phyloP scores from a whole-genome alignment of 352 stramenopile species.

The Pilasporangium apinafurcum region DNA sequence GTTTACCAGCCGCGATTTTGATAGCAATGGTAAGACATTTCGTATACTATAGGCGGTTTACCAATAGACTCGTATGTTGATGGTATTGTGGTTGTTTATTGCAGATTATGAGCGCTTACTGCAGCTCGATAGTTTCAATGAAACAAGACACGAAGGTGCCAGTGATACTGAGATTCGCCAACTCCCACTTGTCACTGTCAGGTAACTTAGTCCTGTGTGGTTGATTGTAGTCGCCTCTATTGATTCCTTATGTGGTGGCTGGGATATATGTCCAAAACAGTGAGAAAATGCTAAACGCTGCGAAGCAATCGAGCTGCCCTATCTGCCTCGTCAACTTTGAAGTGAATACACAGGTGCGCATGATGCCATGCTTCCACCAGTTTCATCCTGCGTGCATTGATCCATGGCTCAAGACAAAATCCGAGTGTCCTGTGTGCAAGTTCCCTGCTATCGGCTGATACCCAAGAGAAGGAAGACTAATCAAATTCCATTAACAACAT shows the following conservation, averaged over 20 bases:
- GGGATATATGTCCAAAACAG: slow-evolving; percentile 15
- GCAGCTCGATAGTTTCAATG: slow-evolving; percentile 53
- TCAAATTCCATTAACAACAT: no score
- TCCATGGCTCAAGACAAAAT: slow-evolving; percentile 64
- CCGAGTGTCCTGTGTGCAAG: slow-evolving; percentile 75
- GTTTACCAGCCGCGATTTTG: slow-evolving; percentile 65
- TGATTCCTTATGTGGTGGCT: neutral
- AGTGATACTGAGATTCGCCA: slow-evolving; percentile 47
- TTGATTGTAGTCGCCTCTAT: neutral
- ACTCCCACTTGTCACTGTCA: slow-evolving; percentile 50
- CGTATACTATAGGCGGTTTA: neutral
- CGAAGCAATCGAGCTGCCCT: slow-evolving; percentile 45
- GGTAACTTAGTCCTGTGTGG: slow-evolving; percentile 28
- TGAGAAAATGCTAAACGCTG: slow-evolving; percentile 45
- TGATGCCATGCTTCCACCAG: slow-evolving; percentile 77
- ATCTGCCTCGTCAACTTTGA: slow-evolving; percentile 62
- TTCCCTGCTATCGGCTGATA: slow-evolving; percentile 54
- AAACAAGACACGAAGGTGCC: slow-evolving; percentile 39
- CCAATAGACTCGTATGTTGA: neutral
- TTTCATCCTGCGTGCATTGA: slow-evolving; percentile 78
- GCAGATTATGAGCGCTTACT: slow-evolving; percentile 69
- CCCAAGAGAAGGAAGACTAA: neutral
- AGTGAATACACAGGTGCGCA: slow-evolving; percentile 29
- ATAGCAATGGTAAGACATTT: slow-evolving; percentile 27
- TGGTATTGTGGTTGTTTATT: neutral